Percentiles rank a stretch among this genome's conserved stretches.
These are phyloP conservation scores for Botrytis porri DNA, from an alignment of 2,329 filamentous ascomycete genomes.

Conservation along the genomic window DNA sequence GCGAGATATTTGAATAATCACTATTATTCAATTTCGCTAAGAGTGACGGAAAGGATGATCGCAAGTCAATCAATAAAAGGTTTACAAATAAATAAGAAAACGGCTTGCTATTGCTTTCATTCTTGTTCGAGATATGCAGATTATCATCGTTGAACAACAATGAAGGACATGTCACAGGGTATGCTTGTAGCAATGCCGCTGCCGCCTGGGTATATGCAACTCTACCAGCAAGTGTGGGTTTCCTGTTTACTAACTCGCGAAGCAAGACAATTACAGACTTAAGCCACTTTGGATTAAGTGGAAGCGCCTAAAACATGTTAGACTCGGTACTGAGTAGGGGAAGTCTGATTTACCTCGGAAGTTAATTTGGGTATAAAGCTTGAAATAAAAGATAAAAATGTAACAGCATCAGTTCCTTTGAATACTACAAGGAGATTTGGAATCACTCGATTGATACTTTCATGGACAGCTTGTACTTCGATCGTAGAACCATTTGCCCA, in stretches of 20 bases:
- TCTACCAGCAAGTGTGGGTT: conserved; percentile 53
- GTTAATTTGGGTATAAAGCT: conserved; percentile 50
- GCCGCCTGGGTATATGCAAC: conserved; percentile 58
- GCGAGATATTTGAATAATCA: conserved; percentile 49
- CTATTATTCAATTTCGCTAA: conserved; percentile 56
- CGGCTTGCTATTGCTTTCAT: conserved; percentile 44
- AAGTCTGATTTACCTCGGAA: conserved; percentile 42
- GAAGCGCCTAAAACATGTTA: conserved; percentile 44
- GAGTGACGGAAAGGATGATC: conserved; percentile 59
- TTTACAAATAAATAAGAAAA: conserved; percentile 62
- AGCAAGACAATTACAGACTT: conserved; percentile 47
- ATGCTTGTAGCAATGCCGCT: conserved; percentile 55
- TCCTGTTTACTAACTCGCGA: conserved; percentile 51
- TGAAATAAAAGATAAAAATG: conserved; percentile 56
- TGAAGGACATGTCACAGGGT: conserved; percentile 46
- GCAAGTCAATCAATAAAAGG: conserved; percentile 63
- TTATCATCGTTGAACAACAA: conserved; percentile 52
- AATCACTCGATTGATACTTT: conserved; percentile 49
- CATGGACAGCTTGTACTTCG: conserved; percentile 38
- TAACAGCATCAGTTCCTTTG: conserved; percentile 57
- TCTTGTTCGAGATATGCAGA: conserved; percentile 23
- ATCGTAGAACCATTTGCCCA: conserved; percentile 51
- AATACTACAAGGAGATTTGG: conserved; percentile 52
- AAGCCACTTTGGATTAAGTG: conserved; percentile 54
- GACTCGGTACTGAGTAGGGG: not conserved